These are phyloP conservation scores for Auricularia cornea DNA, from an alignment of 768 basidiomycete species.

Conservation along the genomic window DNA sequence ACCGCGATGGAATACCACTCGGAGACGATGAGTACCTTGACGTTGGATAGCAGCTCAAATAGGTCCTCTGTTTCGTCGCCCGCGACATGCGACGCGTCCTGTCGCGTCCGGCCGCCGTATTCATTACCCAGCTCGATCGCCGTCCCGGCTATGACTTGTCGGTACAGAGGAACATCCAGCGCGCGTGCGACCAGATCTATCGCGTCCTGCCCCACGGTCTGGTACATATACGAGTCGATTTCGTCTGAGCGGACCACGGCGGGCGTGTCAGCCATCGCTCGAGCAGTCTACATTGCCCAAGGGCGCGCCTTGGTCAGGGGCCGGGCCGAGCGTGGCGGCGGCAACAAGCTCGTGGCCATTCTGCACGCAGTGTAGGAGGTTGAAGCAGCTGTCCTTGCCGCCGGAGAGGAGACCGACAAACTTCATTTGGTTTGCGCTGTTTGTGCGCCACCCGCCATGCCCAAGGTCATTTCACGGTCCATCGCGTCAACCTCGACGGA, in stretches of 20 bases:
- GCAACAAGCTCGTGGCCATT: conserved; percentile 86
- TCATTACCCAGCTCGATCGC: conserved; percentile 77
- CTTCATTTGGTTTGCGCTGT: conserved; percentile 48
- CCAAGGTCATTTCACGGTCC: conserved; percentile 85
- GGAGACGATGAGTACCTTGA: conserved; percentile 49
- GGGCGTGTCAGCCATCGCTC: conserved; percentile 9
- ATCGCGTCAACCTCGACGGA: conserved; percentile 84
- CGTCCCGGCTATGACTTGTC: conserved; percentile 68
- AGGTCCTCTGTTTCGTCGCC: conserved; percentile 99
- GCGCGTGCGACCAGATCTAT: conserved; percentile 80
- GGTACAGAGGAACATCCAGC: conserved; percentile 78
- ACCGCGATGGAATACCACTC: neutral
- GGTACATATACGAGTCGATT: conserved; percentile 96
- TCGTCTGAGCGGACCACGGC: conserved; percentile 61
- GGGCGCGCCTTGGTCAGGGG: conserved; percentile 69
- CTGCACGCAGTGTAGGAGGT: conserved; percentile 76
- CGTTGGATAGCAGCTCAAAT: conserved; percentile 54
- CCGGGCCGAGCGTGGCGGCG: conserved; percentile 81
- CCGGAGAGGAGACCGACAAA: conserved; percentile 92
- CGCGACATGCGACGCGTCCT: conserved; percentile 37
- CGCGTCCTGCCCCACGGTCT: conserved; percentile 96
- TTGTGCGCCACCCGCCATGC: conserved; percentile 41
- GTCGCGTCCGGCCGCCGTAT: conserved; percentile 65
- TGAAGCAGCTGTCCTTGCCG: conserved; percentile 97
- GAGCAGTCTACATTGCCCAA: conserved; percentile 9